Base-by-base conservation (phyloP, 176 grass and related monocot genomes). In the Phragmites australis region DNA sequence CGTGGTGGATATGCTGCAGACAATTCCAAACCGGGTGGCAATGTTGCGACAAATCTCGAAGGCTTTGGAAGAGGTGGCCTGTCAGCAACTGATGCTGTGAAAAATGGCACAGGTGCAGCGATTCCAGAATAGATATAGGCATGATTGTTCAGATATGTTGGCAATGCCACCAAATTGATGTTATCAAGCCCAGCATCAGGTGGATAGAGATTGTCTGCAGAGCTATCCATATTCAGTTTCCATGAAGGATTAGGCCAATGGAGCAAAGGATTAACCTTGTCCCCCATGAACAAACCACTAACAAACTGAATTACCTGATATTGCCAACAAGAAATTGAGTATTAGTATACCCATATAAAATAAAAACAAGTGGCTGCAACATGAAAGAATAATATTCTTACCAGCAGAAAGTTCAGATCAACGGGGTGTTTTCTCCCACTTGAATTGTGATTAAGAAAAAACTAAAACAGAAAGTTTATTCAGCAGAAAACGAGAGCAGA, bases 241-340 rank as follows among this genome's bases (percentile, higher is more conserved):
- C 92, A 93, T 78, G 83, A 44, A 64, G 87, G 31, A 75, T 84
- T 77, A 11, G 78, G 81, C 50, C 64, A 85, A 56, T 89, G 65
- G 61, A 56, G 77, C 85, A 72, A 53, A 74, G 87, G 86, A 92
- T 88, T 71, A 75, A 54, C 55, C 70, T 92, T 87, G 59, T 97
- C 83, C 51, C 81, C 92, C 92, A 94, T 86, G 47, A 52, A 78
- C 44, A 85, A 73, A 58, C 26, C 49, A 79, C 52, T 53, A 79
- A 65, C 87, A 69, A 87, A 87, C 54, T 51, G 83, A 77, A 60
- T 63, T 26, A 87, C 77, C 91, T 97, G 89, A 75, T 87, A 80
- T 49, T 76, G 13, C 0, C 51, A 44, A 45, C 39, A 29, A 22
- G 10, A 84, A 62, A 80, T 26, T 53, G 43, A 43, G 16, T 23